Percentiles rank a stretch among this genome's conserved stretches.
These are phyloP conservation scores for Scleromitrula shiraiana DNA, from an alignment of 2,329 filamentous ascomycete species.

Conservation along the genomic window DNA sequence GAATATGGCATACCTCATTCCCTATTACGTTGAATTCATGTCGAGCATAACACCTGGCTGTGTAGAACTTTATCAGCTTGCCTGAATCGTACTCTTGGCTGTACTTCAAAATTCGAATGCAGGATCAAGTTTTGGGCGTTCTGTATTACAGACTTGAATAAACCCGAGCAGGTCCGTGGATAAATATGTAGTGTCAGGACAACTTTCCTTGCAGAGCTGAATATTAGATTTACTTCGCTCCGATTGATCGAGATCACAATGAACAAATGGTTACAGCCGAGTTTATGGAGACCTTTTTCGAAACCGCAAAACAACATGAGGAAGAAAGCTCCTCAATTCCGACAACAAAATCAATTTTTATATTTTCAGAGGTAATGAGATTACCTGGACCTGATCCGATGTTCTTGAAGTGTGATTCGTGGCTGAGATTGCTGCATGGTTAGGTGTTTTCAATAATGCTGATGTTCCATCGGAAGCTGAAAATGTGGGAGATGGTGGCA, in stretches of 20 bases:
- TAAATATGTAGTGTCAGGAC: not conserved
- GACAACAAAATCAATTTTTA: not conserved
- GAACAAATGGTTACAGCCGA: not conserved
- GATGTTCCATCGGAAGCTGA: not conserved
- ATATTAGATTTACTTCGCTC: not conserved
- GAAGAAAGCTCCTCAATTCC: not conserved
- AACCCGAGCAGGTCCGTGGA: not conserved
- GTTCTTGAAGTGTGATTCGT: not conserved
- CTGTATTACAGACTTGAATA: not conserved
- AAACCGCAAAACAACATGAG: too few relatives aligned
- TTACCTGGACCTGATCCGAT: not conserved
- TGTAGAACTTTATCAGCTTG: not conserved
- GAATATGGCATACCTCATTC: conserved; percentile 1
- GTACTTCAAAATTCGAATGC: too few relatives aligned
- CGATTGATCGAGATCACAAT: not conserved
- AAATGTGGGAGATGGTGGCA: conserved; percentile 7
- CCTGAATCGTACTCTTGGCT: not conserved
- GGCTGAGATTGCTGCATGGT: conserved; percentile 6
- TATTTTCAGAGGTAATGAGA: conserved; percentile 6
- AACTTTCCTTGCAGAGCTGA: not conserved
- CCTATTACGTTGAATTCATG: not conserved
- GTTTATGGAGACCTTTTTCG: not conserved
- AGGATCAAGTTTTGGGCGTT: not conserved
- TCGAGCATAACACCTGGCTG: not conserved
- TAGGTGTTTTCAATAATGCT: not conserved